phyloP scores from a whole-genome alignment of 2,329 filamentous ascomycete genomes.

The Sporothrix mexicana region DNA sequence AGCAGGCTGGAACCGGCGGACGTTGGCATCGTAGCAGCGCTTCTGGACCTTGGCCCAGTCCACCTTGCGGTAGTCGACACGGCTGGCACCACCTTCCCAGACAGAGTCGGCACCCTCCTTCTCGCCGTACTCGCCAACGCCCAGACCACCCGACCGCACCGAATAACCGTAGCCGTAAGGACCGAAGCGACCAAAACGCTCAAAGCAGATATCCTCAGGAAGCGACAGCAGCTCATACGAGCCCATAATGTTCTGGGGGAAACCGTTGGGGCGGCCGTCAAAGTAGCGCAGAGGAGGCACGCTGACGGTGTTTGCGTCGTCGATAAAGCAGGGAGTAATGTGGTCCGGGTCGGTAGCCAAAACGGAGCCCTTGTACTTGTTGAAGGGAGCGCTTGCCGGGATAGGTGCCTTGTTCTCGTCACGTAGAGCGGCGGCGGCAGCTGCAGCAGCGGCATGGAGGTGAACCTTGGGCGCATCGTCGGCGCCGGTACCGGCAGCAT shows the following conservation, averaged over 20 bases:
- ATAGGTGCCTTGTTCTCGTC: slow-evolving; percentile 36
- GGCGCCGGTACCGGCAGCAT: neutral
- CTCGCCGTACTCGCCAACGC: slow-evolving; percentile 84
- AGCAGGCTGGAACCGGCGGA: slow-evolving; percentile 67
- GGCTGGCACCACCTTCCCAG: slow-evolving; percentile 70
- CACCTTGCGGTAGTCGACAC: slow-evolving; percentile 77
- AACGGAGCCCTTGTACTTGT: slow-evolving; percentile 31
- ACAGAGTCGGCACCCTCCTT: slow-evolving; percentile 78
- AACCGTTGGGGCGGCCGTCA: slow-evolving; percentile 78
- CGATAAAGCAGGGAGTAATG: slow-evolving; percentile 78
- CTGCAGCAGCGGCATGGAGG: slow-evolving; percentile 38
- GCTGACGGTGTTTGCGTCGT: slow-evolving; percentile 66
- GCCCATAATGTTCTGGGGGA: slow-evolving; percentile 84
- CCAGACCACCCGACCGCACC: slow-evolving; percentile 75
- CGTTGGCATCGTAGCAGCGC: slow-evolving; percentile 74
- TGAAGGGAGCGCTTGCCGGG: slow-evolving; percentile 35
- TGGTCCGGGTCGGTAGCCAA: slow-evolving; percentile 49
- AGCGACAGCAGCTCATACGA: slow-evolving; percentile 82
- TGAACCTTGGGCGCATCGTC: slow-evolving; percentile 38
- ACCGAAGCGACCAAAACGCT: slow-evolving; percentile 84
- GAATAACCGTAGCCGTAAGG: slow-evolving; percentile 92
- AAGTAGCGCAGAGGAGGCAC: slow-evolving; percentile 76
- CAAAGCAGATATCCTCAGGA: slow-evolving; percentile 87
- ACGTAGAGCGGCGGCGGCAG: slow-evolving; percentile 34
- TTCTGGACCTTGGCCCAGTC: slow-evolving; percentile 81